Percentiles rank a stretch among this genome's conserved stretches.
phyloP scores from a whole-genome alignment of 805 yeast genomes.

The Candida awuae region DNA sequence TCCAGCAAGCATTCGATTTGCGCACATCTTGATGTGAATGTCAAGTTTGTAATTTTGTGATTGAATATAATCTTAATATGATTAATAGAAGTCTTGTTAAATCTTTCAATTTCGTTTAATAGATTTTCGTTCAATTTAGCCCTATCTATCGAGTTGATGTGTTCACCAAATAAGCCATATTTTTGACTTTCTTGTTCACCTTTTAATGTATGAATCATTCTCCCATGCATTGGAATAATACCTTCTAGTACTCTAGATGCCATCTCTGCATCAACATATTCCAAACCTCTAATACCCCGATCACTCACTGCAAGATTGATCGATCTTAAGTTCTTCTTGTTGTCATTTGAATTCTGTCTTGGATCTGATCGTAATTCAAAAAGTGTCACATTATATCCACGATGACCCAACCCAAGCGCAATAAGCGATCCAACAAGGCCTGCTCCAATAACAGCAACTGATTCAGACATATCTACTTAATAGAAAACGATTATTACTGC shows the following conservation, averaged over 20 bases:
- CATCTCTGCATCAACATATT: slow-evolving; percentile 51
- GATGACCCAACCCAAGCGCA: slow-evolving; percentile 68
- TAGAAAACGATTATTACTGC: too few relatives aligned
- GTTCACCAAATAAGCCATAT: slow-evolving; percentile 77
- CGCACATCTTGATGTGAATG: slow-evolving; percentile 9
- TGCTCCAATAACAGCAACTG: slow-evolving; percentile 70
- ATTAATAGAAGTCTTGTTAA: slow-evolving; percentile 21
- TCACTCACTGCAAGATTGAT: slow-evolving; percentile 85
- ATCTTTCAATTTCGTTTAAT: slow-evolving; percentile 53
- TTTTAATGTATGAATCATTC: slow-evolving; percentile 73
- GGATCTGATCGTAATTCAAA: slow-evolving; percentile 72
- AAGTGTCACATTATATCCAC: slow-evolving; percentile 65
- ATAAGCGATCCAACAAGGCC: slow-evolving; percentile 85
- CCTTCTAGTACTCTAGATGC: slow-evolving; percentile 46
- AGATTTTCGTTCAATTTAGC: slow-evolving; percentile 56
- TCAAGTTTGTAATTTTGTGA: slow-evolving; percentile 43
- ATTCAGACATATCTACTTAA: slow-evolving; percentile 15
- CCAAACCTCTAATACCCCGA: slow-evolving; percentile 69
- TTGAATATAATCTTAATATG: slow-evolving; percentile 42
- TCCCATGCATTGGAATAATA: slow-evolving; percentile 78
- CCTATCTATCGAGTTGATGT: slow-evolving; percentile 81
- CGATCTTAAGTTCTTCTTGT: slow-evolving; percentile 40
- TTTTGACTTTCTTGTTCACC: slow-evolving; percentile 62
- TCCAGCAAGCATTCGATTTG: slow-evolving; percentile 3
- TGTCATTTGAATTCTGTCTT: slow-evolving; percentile 22